Conservation (phyloP, 1,139 yeast species). For the Petasospora fabianii region DNA sequence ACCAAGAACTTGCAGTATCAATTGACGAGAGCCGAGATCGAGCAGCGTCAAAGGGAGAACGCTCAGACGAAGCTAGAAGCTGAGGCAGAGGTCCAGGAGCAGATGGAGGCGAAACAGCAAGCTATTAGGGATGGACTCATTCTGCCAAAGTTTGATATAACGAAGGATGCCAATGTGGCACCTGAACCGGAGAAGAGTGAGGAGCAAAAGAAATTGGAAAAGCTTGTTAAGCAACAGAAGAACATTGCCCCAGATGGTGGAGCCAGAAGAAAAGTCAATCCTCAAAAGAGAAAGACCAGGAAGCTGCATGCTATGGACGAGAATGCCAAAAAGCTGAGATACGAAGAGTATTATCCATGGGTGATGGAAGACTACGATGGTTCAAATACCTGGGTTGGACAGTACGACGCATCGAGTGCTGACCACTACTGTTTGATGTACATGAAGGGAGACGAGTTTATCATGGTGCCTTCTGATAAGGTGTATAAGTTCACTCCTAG, state of each 20-base stretch:
- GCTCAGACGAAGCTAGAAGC: constrained; percentile 18
- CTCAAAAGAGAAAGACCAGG: constrained; percentile 74
- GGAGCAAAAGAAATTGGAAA: constrained; percentile 25
- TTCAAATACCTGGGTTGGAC: constrained; percentile 90
- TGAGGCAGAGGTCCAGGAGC: constrained; percentile 14
- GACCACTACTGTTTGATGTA: constrained; percentile 84
- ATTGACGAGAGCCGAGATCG: constrained; percentile 64
- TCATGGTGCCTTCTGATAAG: constrained; percentile 92
- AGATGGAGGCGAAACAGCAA: constrained; percentile 28
- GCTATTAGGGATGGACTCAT: constrained; percentile 38
- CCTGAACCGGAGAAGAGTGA: constrained; percentile 32
- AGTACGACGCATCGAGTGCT: constrained; percentile 90
- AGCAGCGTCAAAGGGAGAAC: constrained; percentile 43
- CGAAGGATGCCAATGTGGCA: constrained; percentile 33
- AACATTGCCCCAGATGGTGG: constrained; percentile 94
- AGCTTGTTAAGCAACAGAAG: constrained; percentile 32
- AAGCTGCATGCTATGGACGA: constrained; percentile 81
- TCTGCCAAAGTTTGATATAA: constrained; percentile 14
- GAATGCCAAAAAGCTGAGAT: constrained; percentile 73
- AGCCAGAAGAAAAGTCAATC: constrained; percentile 58
- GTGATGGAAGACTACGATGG: constrained; percentile 96
- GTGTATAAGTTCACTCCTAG: constrained; percentile 92
- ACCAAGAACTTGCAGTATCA: constrained; percentile 66
- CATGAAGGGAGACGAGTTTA: constrained; percentile 63
- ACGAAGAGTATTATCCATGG: constrained; percentile 98